Percentiles rank a stretch among this genome's conserved stretches.
These are phyloP conservation scores for Lactarius akahatsu DNA, from an alignment of 768 basidiomycete species.

Conservation along the genomic window DNA sequence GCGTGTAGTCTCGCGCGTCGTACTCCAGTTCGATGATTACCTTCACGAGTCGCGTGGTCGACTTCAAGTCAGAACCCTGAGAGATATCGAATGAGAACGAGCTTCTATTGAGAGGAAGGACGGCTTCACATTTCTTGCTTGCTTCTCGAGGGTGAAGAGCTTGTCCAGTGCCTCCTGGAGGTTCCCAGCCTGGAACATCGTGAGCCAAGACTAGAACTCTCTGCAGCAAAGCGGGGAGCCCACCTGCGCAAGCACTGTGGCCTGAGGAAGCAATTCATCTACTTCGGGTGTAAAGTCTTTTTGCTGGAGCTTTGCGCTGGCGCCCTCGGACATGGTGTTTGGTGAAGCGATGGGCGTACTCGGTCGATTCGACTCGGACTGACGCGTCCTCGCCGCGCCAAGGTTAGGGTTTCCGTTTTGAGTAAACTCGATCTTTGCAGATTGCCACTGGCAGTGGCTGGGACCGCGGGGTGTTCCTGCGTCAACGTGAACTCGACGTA, in stretches of 20 bases:
- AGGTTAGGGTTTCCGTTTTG: constrained; percentile 29
- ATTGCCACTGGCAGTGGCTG: too few relatives aligned
- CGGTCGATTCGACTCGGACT: constrained; percentile 28
- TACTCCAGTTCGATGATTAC: constrained; percentile 71
- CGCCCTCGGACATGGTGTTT: constrained; percentile 62
- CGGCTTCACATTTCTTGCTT: constrained; percentile 81
- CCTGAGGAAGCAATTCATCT: constrained; percentile 68
- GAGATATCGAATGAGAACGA: not conserved
- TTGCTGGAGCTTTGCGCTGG: constrained; percentile 69
- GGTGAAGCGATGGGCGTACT: constrained; percentile 8
- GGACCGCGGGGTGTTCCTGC: not conserved
- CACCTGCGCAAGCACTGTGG: constrained; percentile 69
- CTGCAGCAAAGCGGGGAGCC: constrained; percentile 28
- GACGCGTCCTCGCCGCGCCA: constrained; percentile 37
- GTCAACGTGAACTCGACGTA: not conserved
- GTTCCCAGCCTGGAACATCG: constrained; percentile 60
- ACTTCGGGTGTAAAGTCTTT: constrained; percentile 87
- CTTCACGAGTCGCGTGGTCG: constrained; percentile 86
- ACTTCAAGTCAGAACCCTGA: constrained; percentile 88
- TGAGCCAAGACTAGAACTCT: constrained; percentile 4
- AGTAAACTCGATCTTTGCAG: constrained; percentile 17
- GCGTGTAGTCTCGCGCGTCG: constrained; percentile 63
- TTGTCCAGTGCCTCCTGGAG: constrained; percentile 88
- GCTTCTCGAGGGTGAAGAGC: constrained; percentile 87
- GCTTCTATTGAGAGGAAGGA: constrained; percentile 20